Evolutionary conservation across 2,329 filamentous ascomycete genomes (phyloP), one percentile per base, ranked within the genome.

Genomic region (Fusarium sp.): DNA sequence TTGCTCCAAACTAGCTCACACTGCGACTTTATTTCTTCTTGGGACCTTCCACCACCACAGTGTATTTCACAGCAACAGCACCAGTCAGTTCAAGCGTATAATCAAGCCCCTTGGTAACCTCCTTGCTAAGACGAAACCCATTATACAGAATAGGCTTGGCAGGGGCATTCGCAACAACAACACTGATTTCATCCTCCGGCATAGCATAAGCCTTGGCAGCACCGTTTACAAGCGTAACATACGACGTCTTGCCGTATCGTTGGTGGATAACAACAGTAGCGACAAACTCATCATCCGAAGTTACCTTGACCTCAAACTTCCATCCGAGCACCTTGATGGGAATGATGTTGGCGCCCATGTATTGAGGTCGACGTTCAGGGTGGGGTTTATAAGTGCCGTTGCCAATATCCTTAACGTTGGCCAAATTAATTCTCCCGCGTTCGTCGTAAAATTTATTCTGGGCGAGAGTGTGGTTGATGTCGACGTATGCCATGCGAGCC

Each of bases 401-500:
- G 6, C 78, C 76, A 9, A 65, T 54, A 4, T 75, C 64, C 55
- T 84, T 79, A 13, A 84, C 73, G 64, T 82, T 83, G 53, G 77
- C 76, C 39, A 81, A 84, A 69, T 80, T 81, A 52, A 84, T 67
- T 17, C 63, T 64, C 4, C 65, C 63, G 13, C 78, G 75, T 65
- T 81, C 75, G 30, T 58, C 58, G 5, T 77, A 67, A 74, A 82
- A 84, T 40, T 76, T 59, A 1, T 77, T 68, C 20, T 79, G 77
- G 1, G 81, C 81, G 9, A 77, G 77, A 1, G 75, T 59, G 66
- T 85, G 81, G 14, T 81, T 82, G 32, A 85, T 83, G 43, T 86
- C 83, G 13, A 82, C 82, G 62, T 81, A 84, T 6, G 83, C 83
- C 84, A 86, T 86, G 60, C 79, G 79, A 3, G 83, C 83, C 83